These are phyloP conservation scores for Cordyceps javanica DNA, from an alignment of 2,329 filamentous ascomycete genomes.

Conservation along the genomic window DNA sequence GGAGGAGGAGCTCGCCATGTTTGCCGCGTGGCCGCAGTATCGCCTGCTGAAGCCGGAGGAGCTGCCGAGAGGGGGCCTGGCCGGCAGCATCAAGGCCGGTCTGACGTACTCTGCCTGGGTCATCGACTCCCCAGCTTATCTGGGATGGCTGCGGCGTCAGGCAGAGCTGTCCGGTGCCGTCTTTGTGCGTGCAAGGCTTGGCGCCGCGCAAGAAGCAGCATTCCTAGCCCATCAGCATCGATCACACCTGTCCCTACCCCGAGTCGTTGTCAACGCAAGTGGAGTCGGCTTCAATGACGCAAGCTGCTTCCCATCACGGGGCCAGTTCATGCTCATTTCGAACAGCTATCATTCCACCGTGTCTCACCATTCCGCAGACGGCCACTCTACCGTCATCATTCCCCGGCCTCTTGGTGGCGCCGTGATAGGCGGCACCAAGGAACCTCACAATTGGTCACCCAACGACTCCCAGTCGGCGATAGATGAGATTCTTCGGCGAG, in stretches of 20 bases:
- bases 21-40: not conserved
- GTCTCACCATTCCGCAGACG: not conserved
- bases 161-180: not conserved
- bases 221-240: not conserved
- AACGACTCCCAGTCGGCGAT: not conserved
- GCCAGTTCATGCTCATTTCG: not conserved
- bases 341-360: not conserved
- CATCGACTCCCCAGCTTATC: conserved; percentile 1
- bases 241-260: not conserved
- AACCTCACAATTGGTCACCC: conserved; percentile 5
- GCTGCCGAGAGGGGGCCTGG: not conserved
- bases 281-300: conserved; percentile 3
- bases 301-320: conserved; percentile 1
- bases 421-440: conserved; percentile 6
- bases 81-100: not conserved
- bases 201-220: not conserved
- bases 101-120: conserved; percentile 4
- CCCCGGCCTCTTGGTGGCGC: not conserved
- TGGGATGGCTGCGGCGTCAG: not conserved
- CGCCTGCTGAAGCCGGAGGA: not conserved
- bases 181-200: not conserved
- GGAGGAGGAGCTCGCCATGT: not conserved
- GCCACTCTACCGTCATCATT: not conserved
- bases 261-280: conserved; percentile 5
- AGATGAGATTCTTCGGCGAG: not conserved